Evolutionary conservation across 2,329 filamentous ascomycete genomes (phyloP).

Genomic region (Verticillium alfalfae): DNA sequence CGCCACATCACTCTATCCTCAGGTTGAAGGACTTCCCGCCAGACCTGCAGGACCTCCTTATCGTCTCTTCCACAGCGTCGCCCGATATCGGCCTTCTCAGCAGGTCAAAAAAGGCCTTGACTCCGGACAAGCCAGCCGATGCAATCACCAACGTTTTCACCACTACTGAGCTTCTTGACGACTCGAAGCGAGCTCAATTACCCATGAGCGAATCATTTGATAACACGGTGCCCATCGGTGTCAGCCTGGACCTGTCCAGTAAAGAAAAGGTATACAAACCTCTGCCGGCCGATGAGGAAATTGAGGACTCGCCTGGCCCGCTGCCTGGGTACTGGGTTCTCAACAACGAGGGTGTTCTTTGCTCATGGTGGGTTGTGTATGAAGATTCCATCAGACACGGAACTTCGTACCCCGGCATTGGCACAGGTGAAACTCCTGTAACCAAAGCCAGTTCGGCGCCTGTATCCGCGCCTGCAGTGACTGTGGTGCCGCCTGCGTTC

Average conservation of each 20-base stretch:
- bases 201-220: conserved; percentile 62
- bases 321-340: conserved; percentile 79
- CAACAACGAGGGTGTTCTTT: conserved; percentile 82
- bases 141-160: conserved; percentile 65
- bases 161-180: conserved; percentile 65
- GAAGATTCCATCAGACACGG: conserved; percentile 75
- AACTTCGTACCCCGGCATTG: conserved; percentile 67
- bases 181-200: conserved; percentile 68
- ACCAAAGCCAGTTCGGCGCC: conserved; percentile 21
- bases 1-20: conserved; percentile 72
- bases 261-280: conserved; percentile 74
- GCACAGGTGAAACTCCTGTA: conserved; percentile 33
- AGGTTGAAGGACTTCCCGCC: conserved; percentile 78
- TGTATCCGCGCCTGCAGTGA: conserved; percentile 18
- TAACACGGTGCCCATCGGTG: conserved; percentile 75
- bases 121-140: conserved; percentile 52
- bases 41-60: conserved; percentile 71
- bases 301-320: conserved; percentile 72
- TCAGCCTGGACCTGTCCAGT: conserved; percentile 77
- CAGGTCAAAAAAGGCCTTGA: conserved; percentile 63
- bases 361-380: conserved; percentile 89
- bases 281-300: conserved; percentile 69
- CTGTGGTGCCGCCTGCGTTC: conserved; percentile 19
- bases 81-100: conserved; percentile 76
- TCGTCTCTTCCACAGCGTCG: conserved; percentile 76